Percentiles rank a stretch among this genome's conserved stretches.
Conservation (phyloP, 805 yeast genomes). For the Kazachstania martiniae region DNA sequence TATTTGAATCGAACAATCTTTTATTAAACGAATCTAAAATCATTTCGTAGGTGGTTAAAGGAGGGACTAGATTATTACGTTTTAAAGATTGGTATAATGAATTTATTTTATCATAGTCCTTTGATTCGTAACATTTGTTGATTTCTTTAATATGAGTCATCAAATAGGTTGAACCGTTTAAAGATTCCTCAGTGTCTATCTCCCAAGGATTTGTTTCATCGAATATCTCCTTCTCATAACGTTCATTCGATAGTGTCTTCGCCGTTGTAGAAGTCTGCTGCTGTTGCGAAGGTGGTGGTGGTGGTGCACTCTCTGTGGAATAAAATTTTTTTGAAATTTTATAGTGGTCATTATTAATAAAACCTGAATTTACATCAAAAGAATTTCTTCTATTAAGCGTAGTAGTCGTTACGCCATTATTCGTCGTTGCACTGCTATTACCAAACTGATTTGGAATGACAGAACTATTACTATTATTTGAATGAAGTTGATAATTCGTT, state of each 20-base stretch:
- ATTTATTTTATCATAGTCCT: conserved; percentile 29
- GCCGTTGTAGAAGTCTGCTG: neutral
- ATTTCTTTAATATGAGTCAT: conserved; percentile 26
- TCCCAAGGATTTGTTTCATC: conserved; percentile 18
- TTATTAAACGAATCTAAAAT: conserved; percentile 43
- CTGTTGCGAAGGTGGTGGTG: neutral
- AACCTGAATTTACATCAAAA: too few species aligned
- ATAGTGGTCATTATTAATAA: too few species aligned
- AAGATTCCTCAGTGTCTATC: conserved; percentile 21
- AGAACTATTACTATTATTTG: neutral
- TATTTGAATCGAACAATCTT: conserved; percentile 40
- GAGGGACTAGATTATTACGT: conserved; percentile 37
- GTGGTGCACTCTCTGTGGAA: neutral
- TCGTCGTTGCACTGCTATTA: neutral
- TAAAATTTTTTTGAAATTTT: conserved; percentile 3
- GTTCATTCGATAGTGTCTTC: neutral
- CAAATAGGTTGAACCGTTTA: conserved; percentile 25
- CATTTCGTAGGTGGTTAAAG: conserved; percentile 40
- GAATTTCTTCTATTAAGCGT: neutral
- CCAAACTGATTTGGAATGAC: neutral
- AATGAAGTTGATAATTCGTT: neutral
- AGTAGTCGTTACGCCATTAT: neutral
- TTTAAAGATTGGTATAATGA: conserved; percentile 32
- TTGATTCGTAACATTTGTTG: conserved; percentile 13
- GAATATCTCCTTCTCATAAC: too few species aligned